Evolutionary conservation across 768 basidiomycete species (phyloP).

Genomic region (Pisolithus microcarpus): DNA sequence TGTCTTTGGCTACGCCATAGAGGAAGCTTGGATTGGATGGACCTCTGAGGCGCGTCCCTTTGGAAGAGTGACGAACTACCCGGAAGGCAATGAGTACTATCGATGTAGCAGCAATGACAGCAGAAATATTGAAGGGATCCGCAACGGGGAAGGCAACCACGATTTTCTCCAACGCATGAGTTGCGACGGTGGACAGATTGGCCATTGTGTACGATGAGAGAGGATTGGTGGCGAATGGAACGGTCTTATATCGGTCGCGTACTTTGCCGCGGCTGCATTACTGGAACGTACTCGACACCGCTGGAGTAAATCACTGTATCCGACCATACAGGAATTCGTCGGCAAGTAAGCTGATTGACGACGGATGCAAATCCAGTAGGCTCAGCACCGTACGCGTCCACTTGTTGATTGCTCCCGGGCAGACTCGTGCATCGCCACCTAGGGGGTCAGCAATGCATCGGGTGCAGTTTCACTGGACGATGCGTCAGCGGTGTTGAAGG

Average conservation of each 20-base stretch:
- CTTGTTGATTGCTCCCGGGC: no score
- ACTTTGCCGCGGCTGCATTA: background rate
- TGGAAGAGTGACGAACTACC: slow-evolving; percentile 1
- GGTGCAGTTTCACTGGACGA: no score
- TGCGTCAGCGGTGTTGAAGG: no score
- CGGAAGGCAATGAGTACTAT: slow-evolving; percentile 3
- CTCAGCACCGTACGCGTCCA: no score
- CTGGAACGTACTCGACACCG: no score
- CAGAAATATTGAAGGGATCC: background rate
- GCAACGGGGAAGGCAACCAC: background rate
- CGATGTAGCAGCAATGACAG: background rate
- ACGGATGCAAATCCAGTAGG: no score
- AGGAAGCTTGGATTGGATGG: slow-evolving; percentile 15
- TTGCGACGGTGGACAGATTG: background rate
- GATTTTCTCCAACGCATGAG: background rate
- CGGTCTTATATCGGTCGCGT: background rate
- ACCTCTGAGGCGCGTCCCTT: slow-evolving; percentile 17
- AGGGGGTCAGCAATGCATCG: no score
- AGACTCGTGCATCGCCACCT: no score
- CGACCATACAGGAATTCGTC: no score
- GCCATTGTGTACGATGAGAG: background rate
- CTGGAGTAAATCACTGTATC: no score
- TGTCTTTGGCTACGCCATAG: slow-evolving; percentile 9
- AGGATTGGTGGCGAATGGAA: background rate
- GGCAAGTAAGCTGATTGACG: no score